phyloP scores from a whole-genome alignment of 257 asterid genomes.

The Craterostigma plantagineum region DNA sequence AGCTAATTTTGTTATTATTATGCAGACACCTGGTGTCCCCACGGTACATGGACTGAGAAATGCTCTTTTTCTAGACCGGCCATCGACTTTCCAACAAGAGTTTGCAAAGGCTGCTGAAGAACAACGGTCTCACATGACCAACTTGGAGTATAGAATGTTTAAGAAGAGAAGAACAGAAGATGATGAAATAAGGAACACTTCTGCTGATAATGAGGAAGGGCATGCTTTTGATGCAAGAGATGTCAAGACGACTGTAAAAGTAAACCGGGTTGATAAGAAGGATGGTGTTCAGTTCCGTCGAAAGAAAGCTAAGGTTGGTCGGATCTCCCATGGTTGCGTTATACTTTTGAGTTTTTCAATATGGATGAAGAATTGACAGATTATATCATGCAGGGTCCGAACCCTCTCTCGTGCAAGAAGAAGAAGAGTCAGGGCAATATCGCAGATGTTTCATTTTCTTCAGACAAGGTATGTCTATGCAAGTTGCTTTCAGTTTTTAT shows the following conservation, averaged over 20 bases:
- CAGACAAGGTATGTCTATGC: too few relatives aligned
- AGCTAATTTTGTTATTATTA: slow-evolving; percentile 1
- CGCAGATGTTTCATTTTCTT: too few relatives aligned
- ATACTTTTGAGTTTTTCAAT: too few relatives aligned
- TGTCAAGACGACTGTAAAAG: slow-evolving; percentile 11
- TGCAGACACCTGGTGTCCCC: slow-evolving; percentile 89
- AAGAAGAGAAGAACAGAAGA: slow-evolving; percentile 19
- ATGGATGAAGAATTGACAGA: too few relatives aligned
- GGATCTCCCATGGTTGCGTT: too few relatives aligned
- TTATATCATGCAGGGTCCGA: too few relatives aligned
- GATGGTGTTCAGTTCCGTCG: slow-evolving; percentile 33
- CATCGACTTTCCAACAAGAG: slow-evolving; percentile 52
- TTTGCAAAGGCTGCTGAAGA: slow-evolving; percentile 61
- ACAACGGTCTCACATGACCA: slow-evolving; percentile 52
- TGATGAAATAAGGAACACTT: slow-evolving; percentile 29
- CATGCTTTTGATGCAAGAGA: slow-evolving; percentile 12
- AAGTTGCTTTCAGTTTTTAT: too few relatives aligned
- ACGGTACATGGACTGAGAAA: slow-evolving; percentile 54
- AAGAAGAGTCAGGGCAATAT: too few relatives aligned
- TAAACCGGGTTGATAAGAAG: slow-evolving; percentile 13
- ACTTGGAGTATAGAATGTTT: slow-evolving; percentile 32
- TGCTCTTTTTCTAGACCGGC: slow-evolving; percentile 64
- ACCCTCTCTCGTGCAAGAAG: too few relatives aligned
- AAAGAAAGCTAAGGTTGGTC: slow-evolving; percentile 45
- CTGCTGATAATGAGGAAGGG: slow-evolving; percentile 24